Conservation (phyloP, 1,139 yeast genomes). For the Kazachstania sp. region DNA sequence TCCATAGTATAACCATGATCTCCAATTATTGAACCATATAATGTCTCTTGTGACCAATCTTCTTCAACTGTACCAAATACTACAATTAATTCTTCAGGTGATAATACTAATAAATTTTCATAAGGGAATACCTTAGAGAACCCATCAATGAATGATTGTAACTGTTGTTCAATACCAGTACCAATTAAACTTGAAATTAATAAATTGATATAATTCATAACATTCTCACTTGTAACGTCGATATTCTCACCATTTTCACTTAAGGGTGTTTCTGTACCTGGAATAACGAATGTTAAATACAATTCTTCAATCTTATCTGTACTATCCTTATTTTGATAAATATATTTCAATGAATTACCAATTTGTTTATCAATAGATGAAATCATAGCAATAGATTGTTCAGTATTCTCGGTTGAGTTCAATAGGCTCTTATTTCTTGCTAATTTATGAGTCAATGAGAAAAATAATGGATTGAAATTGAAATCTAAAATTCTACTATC, state of each 20-base stretch:
- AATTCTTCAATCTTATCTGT: slow-evolving; percentile 37
- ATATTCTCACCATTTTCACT: slow-evolving; percentile 46
- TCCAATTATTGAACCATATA: slow-evolving; percentile 58
- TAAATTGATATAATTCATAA: slow-evolving; percentile 47
- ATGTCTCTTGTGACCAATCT: slow-evolving; percentile 72
- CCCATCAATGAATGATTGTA: slow-evolving; percentile 67
- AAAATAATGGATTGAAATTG: slow-evolving; percentile 63
- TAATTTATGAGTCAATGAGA: slow-evolving; percentile 37
- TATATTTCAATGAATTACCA: slow-evolving; percentile 50
- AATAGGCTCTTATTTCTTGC: background rate
- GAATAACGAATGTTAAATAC: slow-evolving; percentile 58
- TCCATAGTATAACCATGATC: slow-evolving; percentile 85
- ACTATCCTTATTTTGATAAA: slow-evolving; percentile 38
- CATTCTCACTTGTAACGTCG: slow-evolving; percentile 45
- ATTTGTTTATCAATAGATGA: slow-evolving; percentile 51
- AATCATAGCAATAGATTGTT: slow-evolving; percentile 38
- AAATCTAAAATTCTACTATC: slow-evolving; percentile 85
- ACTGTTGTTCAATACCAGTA: slow-evolving; percentile 56
- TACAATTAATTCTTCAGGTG: slow-evolving; percentile 62
- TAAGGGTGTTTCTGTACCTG: slow-evolving; percentile 64
- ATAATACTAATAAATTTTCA: slow-evolving; percentile 58
- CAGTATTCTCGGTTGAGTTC: slow-evolving; percentile 9
- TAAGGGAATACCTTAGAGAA: slow-evolving; percentile 81
- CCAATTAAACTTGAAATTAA: slow-evolving; percentile 58
- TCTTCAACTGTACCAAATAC: slow-evolving; percentile 71